Percentiles rank a stretch among this genome's conserved stretches.
Evolutionary conservation across 192 early-diverging fungal genomes (phyloP).

Genomic region (Funneliformis mosseae): DNA sequence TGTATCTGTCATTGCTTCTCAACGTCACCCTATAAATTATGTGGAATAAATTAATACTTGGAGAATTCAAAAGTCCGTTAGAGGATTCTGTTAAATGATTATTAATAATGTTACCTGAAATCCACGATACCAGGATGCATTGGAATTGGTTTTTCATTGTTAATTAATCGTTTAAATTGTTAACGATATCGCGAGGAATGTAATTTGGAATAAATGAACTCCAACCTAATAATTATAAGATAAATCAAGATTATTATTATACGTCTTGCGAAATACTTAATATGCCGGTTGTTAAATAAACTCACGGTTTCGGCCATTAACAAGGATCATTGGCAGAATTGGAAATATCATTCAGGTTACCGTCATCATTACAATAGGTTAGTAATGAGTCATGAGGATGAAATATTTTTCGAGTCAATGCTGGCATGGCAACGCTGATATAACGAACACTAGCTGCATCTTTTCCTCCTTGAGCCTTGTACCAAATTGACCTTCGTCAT

Average conservation of each 20-base stretch:
- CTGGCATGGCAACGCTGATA: conserved; percentile 78
- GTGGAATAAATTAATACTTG: too few species aligned
- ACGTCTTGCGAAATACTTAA: background rate
- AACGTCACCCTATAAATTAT: too few species aligned
- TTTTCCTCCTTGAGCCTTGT: conserved; percentile 90
- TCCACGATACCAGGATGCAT: conserved; percentile 95
- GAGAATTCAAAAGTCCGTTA: too few species aligned
- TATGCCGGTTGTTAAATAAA: background rate
- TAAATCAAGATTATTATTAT: background rate
- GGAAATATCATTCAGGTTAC: conserved; percentile 97
- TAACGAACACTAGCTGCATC: conserved; percentile 97
- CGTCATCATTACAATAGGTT: conserved; percentile 86
- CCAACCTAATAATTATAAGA: conserved; percentile 50
- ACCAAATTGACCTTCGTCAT: conserved; percentile 91
- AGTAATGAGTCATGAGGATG: conserved; percentile 79
- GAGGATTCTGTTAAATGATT: too few species aligned
- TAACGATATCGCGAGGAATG: conserved; percentile 87
- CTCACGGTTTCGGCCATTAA: conserved; percentile 93
- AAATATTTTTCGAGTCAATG: conserved; percentile 77
- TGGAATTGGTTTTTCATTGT: conserved; percentile 62
- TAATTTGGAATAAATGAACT: conserved; percentile 81
- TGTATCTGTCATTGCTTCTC: too few species aligned
- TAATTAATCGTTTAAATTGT: conserved; percentile 84
- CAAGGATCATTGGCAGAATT: conserved; percentile 91
- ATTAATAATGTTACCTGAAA: conserved; percentile 50